phyloP scores from a whole-genome alignment of 2,329 filamentous ascomycete species.

The Phoma sp. region DNA sequence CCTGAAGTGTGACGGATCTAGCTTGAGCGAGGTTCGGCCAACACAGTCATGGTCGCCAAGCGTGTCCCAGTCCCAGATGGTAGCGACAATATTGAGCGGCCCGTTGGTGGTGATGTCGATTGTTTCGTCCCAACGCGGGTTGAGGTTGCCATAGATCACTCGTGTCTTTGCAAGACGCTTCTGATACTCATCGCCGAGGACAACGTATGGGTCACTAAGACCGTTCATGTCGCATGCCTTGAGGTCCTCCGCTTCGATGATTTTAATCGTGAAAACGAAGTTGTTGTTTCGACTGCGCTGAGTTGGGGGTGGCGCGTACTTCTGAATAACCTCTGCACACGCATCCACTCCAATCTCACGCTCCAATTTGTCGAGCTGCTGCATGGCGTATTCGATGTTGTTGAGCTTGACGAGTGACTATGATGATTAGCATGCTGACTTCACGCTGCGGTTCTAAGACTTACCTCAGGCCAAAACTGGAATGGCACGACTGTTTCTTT shows the following conservation, averaged over 20 bases:
- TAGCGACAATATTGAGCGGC: constrained; percentile 92
- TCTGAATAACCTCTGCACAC: constrained; percentile 82
- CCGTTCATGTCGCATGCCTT: constrained; percentile 98
- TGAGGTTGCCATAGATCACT: constrained; percentile 87
- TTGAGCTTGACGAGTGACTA: constrained; percentile 97
- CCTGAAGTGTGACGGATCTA: constrained; percentile 97
- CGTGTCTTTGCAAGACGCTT: constrained; percentile 95
- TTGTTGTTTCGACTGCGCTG: constrained; percentile 76
- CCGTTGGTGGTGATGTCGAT: constrained; percentile 94
- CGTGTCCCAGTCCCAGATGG: constrained; percentile 97
- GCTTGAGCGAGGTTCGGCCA: constrained; percentile 92
- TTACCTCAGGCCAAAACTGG: constrained; percentile 91
- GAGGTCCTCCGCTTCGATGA: constrained; percentile 95
- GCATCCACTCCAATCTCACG: constrained; percentile 89
- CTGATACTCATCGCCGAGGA: constrained; percentile 96
- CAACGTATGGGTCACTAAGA: constrained; percentile 94
- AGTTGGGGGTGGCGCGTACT: constrained; percentile 74
- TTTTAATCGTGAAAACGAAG: constrained; percentile 98
- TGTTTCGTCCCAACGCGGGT: constrained; percentile 96
- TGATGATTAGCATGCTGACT: constrained; percentile 5
- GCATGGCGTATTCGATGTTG: constrained; percentile 93
- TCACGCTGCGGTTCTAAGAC: constrained; percentile 27
- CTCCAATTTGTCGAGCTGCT: constrained; percentile 90
- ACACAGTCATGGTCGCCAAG: constrained; percentile 98
- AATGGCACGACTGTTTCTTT: constrained; percentile 96